A percentile compares a stretch with the other conserved stretches of the same genome.
Evolutionary conservation across 805 yeast species (phyloP).

Genomic region (Suhomyces canberraensis): DNA sequence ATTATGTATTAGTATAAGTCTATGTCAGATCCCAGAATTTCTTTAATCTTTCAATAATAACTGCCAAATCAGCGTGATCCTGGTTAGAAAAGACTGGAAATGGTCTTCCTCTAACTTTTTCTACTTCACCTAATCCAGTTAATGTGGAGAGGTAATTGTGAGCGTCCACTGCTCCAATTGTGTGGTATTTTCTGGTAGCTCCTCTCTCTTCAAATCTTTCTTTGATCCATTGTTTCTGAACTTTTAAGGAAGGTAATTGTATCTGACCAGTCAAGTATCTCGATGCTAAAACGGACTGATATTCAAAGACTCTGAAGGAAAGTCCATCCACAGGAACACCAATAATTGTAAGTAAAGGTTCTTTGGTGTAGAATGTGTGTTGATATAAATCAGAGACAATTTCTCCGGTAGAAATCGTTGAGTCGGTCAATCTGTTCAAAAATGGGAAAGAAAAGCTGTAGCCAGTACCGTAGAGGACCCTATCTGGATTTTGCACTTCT

Average conservation of each 20-base stretch:
- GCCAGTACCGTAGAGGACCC: slow-evolving; percentile 71
- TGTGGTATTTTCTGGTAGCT: slow-evolving; percentile 40
- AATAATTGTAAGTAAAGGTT: slow-evolving; percentile 63
- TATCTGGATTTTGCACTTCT: slow-evolving; percentile 47
- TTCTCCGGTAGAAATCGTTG: slow-evolving; percentile 28
- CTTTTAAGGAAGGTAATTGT: slow-evolving; percentile 43
- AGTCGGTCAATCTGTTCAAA: slow-evolving; percentile 33
- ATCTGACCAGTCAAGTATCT: slow-evolving; percentile 59
- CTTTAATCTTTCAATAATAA: slow-evolving; percentile 15
- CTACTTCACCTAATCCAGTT: slow-evolving; percentile 16
- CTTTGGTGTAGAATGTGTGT: slow-evolving; percentile 54
- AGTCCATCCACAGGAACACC: slow-evolving; percentile 60
- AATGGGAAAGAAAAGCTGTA: slow-evolving; percentile 67
- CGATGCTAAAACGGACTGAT: slow-evolving; percentile 64
- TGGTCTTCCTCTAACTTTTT: slow-evolving; percentile 17
- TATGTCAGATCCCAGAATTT: slow-evolving; percentile 23
- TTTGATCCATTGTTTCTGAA: slow-evolving; percentile 45
- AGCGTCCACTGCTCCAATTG: slow-evolving; percentile 20
- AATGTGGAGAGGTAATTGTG: slow-evolving; percentile 12
- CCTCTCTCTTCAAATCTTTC: slow-evolving; percentile 43
- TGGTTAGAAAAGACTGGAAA: slow-evolving; percentile 19
- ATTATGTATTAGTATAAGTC: too few relatives aligned
- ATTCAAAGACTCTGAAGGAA: slow-evolving; percentile 58
- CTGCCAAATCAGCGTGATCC: slow-evolving; percentile 12
- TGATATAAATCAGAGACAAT: slow-evolving; percentile 47